Evolutionary conservation across 2,329 filamentous ascomycete species (phyloP).

Genomic region (Geosmithia flava): DNA sequence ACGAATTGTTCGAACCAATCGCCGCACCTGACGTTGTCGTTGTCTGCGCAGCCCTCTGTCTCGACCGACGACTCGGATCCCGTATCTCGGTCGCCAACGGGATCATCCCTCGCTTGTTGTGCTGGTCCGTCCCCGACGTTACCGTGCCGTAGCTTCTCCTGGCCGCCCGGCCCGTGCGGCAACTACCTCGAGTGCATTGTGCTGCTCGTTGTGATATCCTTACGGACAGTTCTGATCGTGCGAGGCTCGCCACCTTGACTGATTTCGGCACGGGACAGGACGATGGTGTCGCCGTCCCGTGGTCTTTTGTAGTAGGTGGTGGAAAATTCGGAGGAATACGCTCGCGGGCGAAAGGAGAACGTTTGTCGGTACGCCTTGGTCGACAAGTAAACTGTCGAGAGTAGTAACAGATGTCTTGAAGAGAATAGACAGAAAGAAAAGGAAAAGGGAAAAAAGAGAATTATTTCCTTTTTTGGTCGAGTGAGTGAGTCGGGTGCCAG

Average conservation of each 20-base stretch:
- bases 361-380: not conserved
- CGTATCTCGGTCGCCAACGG: slow-evolving; percentile 8
- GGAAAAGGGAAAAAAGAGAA: not conserved
- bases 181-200: slow-evolving; percentile 28
- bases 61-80: slow-evolving; percentile 9
- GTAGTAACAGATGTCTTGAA: not conserved
- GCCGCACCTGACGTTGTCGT: not conserved
- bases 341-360: not conserved
- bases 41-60: slow-evolving; percentile 3
- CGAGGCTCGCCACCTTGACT: slow-evolving; percentile 21
- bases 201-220: slow-evolving; percentile 22
- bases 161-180: slow-evolving; percentile 22
- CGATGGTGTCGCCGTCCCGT: not conserved
- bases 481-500: not conserved
- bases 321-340: not conserved
- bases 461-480: not conserved
- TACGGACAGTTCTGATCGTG: slow-evolving; percentile 29
- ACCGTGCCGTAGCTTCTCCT: slow-evolving; percentile 18
- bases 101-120: slow-evolving; percentile 9
- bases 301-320: not conserved
- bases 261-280: slow-evolving; percentile 3
- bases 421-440: not conserved
- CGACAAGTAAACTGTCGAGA: not conserved
- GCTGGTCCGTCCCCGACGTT: slow-evolving; percentile 7
- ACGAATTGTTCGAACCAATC: slow-evolving; percentile 9